These are phyloP conservation scores for Paramecium primaurelia DNA, from an alignment of 73 alveolate genomes.

Conservation along the genomic window DNA sequence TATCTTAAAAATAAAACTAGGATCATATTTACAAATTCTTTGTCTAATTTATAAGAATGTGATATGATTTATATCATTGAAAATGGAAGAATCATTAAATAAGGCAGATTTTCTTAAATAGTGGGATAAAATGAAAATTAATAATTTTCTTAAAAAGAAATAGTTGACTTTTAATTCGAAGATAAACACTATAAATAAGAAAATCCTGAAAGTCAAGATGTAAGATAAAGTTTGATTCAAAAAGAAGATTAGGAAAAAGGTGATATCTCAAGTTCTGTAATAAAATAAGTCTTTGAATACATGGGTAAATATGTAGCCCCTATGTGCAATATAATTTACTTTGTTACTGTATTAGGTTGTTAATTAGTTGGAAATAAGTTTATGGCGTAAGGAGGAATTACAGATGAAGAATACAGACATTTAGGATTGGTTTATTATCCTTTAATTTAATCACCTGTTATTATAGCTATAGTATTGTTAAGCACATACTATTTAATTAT, in stretches of 20 bases:
- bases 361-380: not conserved
- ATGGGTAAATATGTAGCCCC: not conserved
- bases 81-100: constrained; percentile 66
- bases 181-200: not conserved
- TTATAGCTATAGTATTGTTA: not conserved
- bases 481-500: not conserved
- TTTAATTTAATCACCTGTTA: not conserved
- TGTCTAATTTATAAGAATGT: constrained; percentile 73
- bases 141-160: not conserved
- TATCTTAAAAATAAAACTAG: constrained; percentile 81
- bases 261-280: not conserved
- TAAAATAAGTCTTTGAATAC: not conserved
- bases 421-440: not conserved
- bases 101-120: constrained; percentile 77
- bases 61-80: constrained; percentile 84
- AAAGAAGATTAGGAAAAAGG: not conserved
- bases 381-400: not conserved
- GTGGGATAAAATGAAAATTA: not conserved
- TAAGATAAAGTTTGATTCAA: not conserved
- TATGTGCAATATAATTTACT: not conserved
- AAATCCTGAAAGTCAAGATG: not conserved
- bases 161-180: not conserved
- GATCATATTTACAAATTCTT: constrained; percentile 88
- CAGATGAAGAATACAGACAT: not conserved
- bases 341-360: not conserved